Conservation (phyloP, 2,329 filamentous ascomycete species). For the Epichloe sibirici region DNA sequence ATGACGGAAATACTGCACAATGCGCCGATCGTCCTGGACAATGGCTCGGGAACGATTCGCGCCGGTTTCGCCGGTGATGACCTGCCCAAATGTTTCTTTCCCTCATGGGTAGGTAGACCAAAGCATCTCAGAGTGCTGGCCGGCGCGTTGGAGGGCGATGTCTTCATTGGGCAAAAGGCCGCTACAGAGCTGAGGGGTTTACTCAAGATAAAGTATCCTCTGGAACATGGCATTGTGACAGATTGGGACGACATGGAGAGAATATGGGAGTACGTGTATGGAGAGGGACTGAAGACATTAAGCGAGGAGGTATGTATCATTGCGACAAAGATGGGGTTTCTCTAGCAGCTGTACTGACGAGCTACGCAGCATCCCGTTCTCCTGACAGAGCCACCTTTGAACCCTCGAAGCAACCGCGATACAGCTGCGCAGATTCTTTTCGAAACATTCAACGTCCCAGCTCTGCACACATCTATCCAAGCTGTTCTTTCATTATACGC, state of each 20-base stretch:
- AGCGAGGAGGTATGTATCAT: slow-evolving; percentile 67
- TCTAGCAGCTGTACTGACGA: slow-evolving; percentile 9
- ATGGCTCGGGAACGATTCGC: slow-evolving; percentile 93
- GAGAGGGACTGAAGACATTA: slow-evolving; percentile 87
- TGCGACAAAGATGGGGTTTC: background rate
- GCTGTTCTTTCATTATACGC: slow-evolving; percentile 93
- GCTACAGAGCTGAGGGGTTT: slow-evolving; percentile 84
- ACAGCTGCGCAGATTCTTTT: slow-evolving; percentile 95
- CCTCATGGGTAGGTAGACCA: slow-evolving; percentile 89
- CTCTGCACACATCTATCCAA: slow-evolving; percentile 92
- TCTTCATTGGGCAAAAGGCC: slow-evolving; percentile 85
- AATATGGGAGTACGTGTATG: slow-evolving; percentile 98
- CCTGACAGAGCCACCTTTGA: slow-evolving; percentile 88
- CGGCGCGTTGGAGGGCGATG: slow-evolving; percentile 91
- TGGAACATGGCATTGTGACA: slow-evolving; percentile 96
- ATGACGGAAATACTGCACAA: slow-evolving; percentile 71
- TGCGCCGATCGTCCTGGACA: slow-evolving; percentile 96
- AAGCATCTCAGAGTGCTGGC: slow-evolving; percentile 92
- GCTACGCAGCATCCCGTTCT: slow-evolving; percentile 70
- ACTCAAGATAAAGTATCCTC: slow-evolving; percentile 87
- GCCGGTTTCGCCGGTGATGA: slow-evolving; percentile 96
- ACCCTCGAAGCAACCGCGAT: slow-evolving; percentile 90
- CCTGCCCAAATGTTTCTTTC: slow-evolving; percentile 91
- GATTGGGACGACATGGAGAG: slow-evolving; percentile 99
- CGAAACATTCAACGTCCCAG: slow-evolving; percentile 96